A percentile compares a stretch with the other conserved stretches of the same genome.
Evolutionary conservation across 108 stramenopile genomes (phyloP).

Genomic region (Phaeodactylum tricornutum): DNA sequence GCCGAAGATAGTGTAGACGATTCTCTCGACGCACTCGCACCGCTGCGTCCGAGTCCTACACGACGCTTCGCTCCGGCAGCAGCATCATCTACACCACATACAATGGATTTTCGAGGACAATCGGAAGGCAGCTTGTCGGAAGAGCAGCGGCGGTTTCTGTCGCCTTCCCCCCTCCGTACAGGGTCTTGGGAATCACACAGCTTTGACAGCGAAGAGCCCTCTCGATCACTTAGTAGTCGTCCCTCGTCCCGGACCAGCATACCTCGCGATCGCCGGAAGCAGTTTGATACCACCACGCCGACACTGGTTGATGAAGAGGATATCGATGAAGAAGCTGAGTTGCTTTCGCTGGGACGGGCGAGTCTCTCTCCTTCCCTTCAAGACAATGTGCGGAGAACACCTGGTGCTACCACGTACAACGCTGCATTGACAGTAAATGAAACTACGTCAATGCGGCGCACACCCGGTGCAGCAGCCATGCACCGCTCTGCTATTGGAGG

Average conservation of each 20-base stretch:
- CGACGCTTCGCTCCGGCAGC: too few relatives aligned
- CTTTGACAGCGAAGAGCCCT: conserved; percentile 7
- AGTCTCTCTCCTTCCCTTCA: too few relatives aligned
- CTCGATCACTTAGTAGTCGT: not conserved
- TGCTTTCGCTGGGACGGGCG: conserved; percentile 5
- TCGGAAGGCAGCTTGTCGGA: conserved; percentile 5
- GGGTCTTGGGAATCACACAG: conserved; percentile 8
- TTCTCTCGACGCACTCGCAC: too few relatives aligned
- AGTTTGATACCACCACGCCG: conserved; percentile 32
- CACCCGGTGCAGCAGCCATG: conserved; percentile 27
- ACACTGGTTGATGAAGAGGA: conserved; percentile 41
- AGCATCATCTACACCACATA: too few relatives aligned
- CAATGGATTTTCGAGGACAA: too few relatives aligned
- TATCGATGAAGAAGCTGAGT: conserved; percentile 14
- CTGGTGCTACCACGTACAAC: conserved; percentile 30
- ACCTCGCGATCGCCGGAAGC: conserved; percentile 18
- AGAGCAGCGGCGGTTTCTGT: conserved; percentile 1
- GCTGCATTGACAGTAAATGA: conserved; percentile 3
- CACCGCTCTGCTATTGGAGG: too few relatives aligned
- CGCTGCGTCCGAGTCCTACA: too few relatives aligned
- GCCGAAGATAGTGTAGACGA: too few relatives aligned
- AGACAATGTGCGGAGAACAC: conserved; percentile 28
- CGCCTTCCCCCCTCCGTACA: not conserved
- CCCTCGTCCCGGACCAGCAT: conserved; percentile 3
- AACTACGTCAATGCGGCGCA: conserved; percentile 19